These are phyloP conservation scores for Coemansia sp. DNA, from an alignment of 192 early-diverging fungal species.

Conservation along the genomic window DNA sequence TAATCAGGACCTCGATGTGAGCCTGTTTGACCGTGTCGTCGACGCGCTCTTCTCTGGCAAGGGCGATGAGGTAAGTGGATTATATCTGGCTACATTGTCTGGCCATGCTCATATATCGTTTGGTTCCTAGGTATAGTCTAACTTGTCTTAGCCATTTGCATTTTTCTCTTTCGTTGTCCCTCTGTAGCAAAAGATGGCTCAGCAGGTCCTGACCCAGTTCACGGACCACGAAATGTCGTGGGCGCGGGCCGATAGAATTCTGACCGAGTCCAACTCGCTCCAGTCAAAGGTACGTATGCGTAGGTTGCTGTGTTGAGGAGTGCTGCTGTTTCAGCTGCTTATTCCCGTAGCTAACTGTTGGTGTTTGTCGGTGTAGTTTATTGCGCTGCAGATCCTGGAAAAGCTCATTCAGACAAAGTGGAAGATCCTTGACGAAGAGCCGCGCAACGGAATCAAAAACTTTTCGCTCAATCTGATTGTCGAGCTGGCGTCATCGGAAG, in stretches of 20 bases:
- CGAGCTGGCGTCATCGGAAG: conserved; percentile 85
- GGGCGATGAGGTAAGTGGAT: conserved; percentile 72
- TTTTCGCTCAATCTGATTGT: conserved; percentile 93
- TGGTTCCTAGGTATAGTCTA: too few relatives aligned
- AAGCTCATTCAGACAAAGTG: conserved; percentile 95
- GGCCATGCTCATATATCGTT: too few relatives aligned
- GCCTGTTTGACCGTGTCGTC: conserved; percentile 87
- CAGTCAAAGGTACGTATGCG: conserved; percentile 76
- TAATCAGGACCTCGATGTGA: conserved; percentile 80
- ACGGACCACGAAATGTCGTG: conserved; percentile 95
- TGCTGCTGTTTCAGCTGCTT: neutral
- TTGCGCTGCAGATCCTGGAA: conserved; percentile 93
- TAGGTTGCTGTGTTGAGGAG: neutral
- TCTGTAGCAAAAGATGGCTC: conserved; percentile 80
- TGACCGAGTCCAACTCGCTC: conserved; percentile 73
- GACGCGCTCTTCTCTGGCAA: conserved; percentile 71
- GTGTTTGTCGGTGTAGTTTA: conserved; percentile 59
- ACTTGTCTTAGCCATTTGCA: neutral
- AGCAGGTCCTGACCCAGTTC: conserved; percentile 87
- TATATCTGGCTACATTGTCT: too few relatives aligned
- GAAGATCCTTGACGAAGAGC: conserved; percentile 87
- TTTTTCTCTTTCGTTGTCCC: neutral
- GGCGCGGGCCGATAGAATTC: conserved; percentile 90
- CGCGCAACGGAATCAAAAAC: conserved; percentile 86
- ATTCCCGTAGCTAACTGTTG: neutral